Evolutionary conservation across 2,329 filamentous ascomycete species (phyloP).

Genomic region (Cryphonectria radicalis): DNA sequence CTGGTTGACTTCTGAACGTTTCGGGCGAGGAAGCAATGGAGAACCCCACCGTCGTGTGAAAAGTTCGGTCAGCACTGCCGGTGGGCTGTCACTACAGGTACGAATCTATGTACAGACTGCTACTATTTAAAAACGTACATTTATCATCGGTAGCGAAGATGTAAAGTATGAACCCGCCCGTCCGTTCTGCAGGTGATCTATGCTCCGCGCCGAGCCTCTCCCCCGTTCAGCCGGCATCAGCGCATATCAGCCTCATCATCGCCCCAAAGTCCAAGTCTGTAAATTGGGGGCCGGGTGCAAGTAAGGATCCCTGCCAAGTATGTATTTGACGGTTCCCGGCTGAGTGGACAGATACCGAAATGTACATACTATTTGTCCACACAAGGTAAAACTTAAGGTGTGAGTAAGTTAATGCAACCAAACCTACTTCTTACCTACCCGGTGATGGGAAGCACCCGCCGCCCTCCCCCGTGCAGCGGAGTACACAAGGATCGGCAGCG

Average conservation of each 20-base stretch:
- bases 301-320: not conserved
- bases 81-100: not conserved
- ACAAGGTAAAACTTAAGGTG: not conserved
- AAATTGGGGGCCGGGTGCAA: not conserved
- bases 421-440: not conserved
- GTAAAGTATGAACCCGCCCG: not conserved
- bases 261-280: not conserved
- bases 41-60: not conserved
- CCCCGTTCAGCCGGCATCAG: conserved; percentile 3
- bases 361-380: not conserved
- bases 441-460: not conserved
- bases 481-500: not conserved
- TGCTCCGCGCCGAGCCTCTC: not conserved
- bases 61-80: not conserved
- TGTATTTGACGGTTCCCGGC: not conserved
- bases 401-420: not conserved
- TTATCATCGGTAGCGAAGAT: not conserved
- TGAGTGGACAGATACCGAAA: not conserved
- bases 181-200: not conserved
- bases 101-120: not conserved
- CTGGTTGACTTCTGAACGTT: not conserved
- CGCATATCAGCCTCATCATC: not conserved
- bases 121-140: not conserved
- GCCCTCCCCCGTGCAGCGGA: not conserved
- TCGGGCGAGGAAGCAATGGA: not conserved